phyloP scores from a whole-genome alignment of 768 basidiomycete species.

The Podaxis rugospora region DNA sequence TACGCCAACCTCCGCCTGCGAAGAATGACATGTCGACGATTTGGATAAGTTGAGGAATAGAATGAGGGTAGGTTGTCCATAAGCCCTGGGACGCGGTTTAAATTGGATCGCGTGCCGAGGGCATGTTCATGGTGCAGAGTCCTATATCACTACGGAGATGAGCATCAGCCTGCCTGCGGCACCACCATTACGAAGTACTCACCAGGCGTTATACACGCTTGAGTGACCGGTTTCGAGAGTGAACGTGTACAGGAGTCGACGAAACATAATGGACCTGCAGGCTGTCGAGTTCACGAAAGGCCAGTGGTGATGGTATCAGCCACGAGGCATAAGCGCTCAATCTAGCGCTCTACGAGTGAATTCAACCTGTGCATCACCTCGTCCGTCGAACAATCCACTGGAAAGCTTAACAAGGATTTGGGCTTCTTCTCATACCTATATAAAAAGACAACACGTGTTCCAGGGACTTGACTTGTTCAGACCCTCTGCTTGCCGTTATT shows the following conservation, averaged over 20 bases:
- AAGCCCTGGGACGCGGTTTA: not conserved
- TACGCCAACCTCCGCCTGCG: slow-evolving; percentile 7
- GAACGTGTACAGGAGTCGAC: not conserved
- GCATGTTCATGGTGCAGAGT: not conserved
- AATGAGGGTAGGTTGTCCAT: not conserved
- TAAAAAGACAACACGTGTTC: not conserved
- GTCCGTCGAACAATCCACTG: not conserved
- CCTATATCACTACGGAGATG: not conserved
- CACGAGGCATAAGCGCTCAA: too few relatives aligned
- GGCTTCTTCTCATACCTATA: not conserved
- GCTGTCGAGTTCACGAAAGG: not conserved
- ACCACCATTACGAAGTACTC: not conserved
- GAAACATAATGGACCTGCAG: not conserved
- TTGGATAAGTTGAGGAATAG: not conserved
- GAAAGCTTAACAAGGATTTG: not conserved
- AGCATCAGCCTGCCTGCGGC: not conserved
- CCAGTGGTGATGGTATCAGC: not conserved
- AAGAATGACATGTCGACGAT: slow-evolving; percentile 1
- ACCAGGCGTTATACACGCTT: not conserved
- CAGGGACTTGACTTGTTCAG: not conserved
- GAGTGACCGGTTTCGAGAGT: not conserved
- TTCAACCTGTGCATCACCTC: not conserved
- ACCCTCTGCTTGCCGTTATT: not conserved
- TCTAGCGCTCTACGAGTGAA: too few relatives aligned
- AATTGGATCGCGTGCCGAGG: not conserved